phyloP scores from a whole-genome alignment of 2,329 filamentous ascomycete species.

The Arthroderma uncinatum region DNA sequence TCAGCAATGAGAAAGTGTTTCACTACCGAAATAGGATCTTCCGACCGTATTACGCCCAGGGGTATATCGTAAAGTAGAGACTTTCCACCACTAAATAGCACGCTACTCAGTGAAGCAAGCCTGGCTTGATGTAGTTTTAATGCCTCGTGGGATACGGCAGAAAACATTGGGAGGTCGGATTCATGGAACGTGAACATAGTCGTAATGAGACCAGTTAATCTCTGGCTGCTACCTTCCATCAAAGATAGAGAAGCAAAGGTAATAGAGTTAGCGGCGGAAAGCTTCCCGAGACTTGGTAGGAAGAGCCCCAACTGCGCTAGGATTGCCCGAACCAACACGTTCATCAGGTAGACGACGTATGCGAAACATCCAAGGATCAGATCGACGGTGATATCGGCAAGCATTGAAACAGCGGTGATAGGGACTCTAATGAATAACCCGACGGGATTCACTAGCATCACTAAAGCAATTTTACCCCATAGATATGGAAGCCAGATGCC shows the following conservation, averaged over 20 bases:
- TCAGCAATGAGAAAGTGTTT: neutral
- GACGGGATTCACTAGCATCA: slow-evolving; percentile 67
- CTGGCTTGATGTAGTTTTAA: slow-evolving; percentile 50
- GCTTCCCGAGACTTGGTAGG: slow-evolving; percentile 27
- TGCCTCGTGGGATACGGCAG: slow-evolving; percentile 62
- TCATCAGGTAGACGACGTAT: slow-evolving; percentile 33
- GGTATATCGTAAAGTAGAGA: slow-evolving; percentile 35
- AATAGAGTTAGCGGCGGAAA: slow-evolving; percentile 27
- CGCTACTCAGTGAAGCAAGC: slow-evolving; percentile 34
- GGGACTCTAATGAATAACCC: slow-evolving; percentile 56
- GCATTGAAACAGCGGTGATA: slow-evolving; percentile 57
- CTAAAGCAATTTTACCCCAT: slow-evolving; percentile 71
- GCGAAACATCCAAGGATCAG: slow-evolving; percentile 55
- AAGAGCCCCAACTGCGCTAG: slow-evolving; percentile 27
- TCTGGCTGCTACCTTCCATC: slow-evolving; percentile 32
- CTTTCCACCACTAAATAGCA: slow-evolving; percentile 30
- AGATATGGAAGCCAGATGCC: slow-evolving; percentile 90
- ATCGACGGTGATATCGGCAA: slow-evolving; percentile 73
- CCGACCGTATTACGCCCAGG: slow-evolving; percentile 15
- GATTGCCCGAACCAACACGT: slow-evolving; percentile 24
- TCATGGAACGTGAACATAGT: slow-evolving; percentile 35
- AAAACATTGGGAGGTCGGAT: slow-evolving; percentile 64
- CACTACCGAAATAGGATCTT: neutral
- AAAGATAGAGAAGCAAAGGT: slow-evolving; percentile 33
- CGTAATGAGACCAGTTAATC: slow-evolving; percentile 29